Conservation (phyloP, 2,329 filamentous ascomycete species). For the Clarireedia paspali region DNA sequence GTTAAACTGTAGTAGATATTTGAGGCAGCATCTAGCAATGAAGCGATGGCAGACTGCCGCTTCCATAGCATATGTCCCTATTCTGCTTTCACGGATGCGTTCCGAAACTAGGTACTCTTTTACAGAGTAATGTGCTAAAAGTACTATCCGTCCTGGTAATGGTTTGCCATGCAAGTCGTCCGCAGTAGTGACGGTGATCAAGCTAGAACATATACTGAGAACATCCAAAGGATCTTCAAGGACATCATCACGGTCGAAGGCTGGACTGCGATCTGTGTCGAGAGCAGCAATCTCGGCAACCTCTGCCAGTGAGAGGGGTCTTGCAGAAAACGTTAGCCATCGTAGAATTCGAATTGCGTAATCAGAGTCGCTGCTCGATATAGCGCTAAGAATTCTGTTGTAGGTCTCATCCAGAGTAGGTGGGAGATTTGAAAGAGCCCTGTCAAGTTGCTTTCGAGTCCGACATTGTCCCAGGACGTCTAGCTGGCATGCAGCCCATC, state of each 20-base stretch:
- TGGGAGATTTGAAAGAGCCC: conserved; percentile 13
- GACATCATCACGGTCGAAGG: conserved; percentile 15
- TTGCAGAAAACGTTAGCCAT: conserved; percentile 22
- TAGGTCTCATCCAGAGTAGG: conserved; percentile 19
- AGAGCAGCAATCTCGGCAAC: conserved; percentile 4
- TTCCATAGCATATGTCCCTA: no score
- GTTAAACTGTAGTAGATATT: conserved; percentile 1
- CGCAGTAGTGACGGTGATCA: neutral
- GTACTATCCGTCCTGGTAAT: neutral
- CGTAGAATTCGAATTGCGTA: conserved; percentile 21
- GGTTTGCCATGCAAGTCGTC: neutral
- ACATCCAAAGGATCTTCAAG: conserved; percentile 27
- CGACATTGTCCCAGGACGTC: conserved; percentile 9
- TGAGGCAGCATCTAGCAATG: conserved; percentile 18
- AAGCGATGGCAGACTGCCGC: neutral
- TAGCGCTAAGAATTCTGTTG: conserved; percentile 14
- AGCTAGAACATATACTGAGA: conserved; percentile 1
- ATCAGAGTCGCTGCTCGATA: conserved; percentile 16
- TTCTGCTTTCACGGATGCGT: conserved; percentile 8
- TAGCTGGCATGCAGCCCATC: conserved; percentile 25
- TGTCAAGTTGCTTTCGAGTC: neutral
- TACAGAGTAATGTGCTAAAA: conserved; percentile 27
- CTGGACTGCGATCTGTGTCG: conserved; percentile 16
- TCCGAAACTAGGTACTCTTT: conserved; percentile 27
- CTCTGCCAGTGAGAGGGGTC: conserved; percentile 24